Evolutionary conservation across 768 basidiomycete species (phyloP).

Genomic region (Termitomyces heimii): DNA sequence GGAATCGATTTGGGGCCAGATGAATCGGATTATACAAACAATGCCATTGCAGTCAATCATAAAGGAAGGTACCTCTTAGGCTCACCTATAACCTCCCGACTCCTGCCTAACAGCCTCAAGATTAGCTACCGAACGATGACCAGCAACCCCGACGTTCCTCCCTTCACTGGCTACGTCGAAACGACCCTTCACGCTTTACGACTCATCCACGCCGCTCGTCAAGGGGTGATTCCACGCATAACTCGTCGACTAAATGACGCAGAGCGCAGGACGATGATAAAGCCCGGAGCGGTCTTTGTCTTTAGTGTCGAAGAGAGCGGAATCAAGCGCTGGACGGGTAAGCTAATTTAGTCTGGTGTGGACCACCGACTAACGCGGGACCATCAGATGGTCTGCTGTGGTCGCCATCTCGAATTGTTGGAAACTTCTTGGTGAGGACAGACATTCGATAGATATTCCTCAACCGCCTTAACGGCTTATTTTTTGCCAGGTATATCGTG

Average conservation of each 20-base stretch:
- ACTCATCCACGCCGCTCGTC: conserved; percentile 76
- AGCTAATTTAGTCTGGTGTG: conserved; percentile 11
- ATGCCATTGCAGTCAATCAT: conserved; percentile 31
- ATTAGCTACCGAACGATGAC: conserved; percentile 40
- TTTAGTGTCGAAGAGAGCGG: conserved; percentile 87
- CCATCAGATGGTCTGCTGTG: conserved; percentile 56
- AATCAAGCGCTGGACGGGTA: conserved; percentile 84
- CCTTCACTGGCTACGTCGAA: conserved; percentile 77
- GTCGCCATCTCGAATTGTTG: conserved; percentile 81
- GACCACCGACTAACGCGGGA: conserved; percentile 13
- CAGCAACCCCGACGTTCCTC: conserved; percentile 51
- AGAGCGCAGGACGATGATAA: conserved; percentile 64
- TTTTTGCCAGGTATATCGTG: conserved; percentile 63
- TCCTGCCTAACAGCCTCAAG: conserved; percentile 54
- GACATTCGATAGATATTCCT: neutral
- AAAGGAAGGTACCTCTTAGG: conserved; percentile 38
- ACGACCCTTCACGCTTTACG: conserved; percentile 78
- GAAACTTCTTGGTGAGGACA: conserved; percentile 69
- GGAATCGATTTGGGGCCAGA: conserved; percentile 33
- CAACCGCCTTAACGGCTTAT: neutral
- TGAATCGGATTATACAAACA: conserved; percentile 32
- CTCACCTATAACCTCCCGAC: conserved; percentile 35
- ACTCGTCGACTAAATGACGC: conserved; percentile 80
- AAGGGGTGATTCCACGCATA: conserved; percentile 75
- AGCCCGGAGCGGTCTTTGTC: conserved; percentile 71